These are phyloP conservation scores for Kernera saxatilis DNA, from an alignment of 345 rosid genomes.

Conservation along the genomic window DNA sequence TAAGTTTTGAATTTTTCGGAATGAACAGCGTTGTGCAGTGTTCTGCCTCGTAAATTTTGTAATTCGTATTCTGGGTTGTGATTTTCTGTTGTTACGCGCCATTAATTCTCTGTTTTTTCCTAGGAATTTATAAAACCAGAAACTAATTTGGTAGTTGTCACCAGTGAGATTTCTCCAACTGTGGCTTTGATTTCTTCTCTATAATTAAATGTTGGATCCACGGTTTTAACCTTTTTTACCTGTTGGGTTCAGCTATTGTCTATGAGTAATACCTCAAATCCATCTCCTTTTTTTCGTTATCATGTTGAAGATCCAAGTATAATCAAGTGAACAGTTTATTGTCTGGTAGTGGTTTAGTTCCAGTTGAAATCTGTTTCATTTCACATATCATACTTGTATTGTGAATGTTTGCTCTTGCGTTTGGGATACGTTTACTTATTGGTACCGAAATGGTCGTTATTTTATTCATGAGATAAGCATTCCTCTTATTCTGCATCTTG, in stretches of 20 bases:
- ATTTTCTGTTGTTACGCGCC: not conserved
- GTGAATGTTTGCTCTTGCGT: constrained; percentile 14
- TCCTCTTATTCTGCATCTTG: not conserved
- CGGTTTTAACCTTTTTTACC: not conserved
- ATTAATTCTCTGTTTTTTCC: not conserved
- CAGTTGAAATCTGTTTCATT: not conserved
- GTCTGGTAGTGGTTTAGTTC: not conserved
- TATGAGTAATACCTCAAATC: not conserved
- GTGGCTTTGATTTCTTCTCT: not conserved
- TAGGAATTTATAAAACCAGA: not conserved
- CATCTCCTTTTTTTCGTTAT: not conserved
- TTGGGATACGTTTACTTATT: constrained; percentile 1
- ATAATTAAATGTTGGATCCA: not conserved
- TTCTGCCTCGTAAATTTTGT: not conserved
- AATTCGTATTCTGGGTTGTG: not conserved
- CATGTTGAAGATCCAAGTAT: not conserved
- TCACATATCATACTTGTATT: not conserved
- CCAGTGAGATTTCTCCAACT: not conserved
- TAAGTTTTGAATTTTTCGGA: not conserved
- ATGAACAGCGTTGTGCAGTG: not conserved
- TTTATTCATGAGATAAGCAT: not conserved
- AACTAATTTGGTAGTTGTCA: not conserved
- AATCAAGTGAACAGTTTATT: not conserved
- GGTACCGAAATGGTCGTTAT: not conserved
- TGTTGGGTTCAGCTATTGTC: not conserved